Evolutionary conservation across 2,329 filamentous ascomycete genomes (phyloP), one percentile per base, ranked within the genome.

Genomic region (Coniochaeta prunicola): DNA sequence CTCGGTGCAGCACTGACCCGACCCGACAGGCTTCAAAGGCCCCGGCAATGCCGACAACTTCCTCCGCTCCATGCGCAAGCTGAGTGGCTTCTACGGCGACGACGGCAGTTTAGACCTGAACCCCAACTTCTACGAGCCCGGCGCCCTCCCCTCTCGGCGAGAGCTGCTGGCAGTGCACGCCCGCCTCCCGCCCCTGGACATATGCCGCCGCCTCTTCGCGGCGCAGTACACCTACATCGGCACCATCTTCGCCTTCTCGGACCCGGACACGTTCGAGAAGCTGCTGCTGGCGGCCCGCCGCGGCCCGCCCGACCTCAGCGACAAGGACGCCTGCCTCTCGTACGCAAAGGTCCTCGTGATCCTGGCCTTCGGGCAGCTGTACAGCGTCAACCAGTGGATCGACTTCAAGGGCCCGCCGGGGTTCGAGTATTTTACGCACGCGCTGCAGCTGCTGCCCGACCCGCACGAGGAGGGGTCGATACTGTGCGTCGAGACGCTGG

Each of bases 141-240:
- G 65, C 2, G 68, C 69, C 2, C 61, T 76, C 9, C 70, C 72
- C 0, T 71, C 73, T 0, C 66, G 71, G 4, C 65, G 69, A 9
- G 65, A 50, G 1, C 57, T 57, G 4, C 30, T 53, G 64, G 62
- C 38, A 40, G 64, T 13, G 58, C 72, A n/a, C 67, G 54, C 77
- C 21, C 69, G 74, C 15, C 67, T 83, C 1, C 80, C 80, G 0
- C 79, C 80, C 0, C 71, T 76, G 12, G 77, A 81, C 33, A 76
- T 80, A 61, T 80, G 80, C 0, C 78, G 77, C 57, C 71, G 78
- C 15, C 70, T 80, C 1, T 82, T 79, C 60, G 72, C 74, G 30
- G 77, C 79, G 0, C 81, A 84, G 59, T 80, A 83, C 65, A 74
- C 74, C 34, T 83, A 81, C 58, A 82, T 84, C 19, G 81, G 81